Conservation (phyloP, 2,329 filamentous ascomycete species). For the Penicillium capsulatum region DNA sequence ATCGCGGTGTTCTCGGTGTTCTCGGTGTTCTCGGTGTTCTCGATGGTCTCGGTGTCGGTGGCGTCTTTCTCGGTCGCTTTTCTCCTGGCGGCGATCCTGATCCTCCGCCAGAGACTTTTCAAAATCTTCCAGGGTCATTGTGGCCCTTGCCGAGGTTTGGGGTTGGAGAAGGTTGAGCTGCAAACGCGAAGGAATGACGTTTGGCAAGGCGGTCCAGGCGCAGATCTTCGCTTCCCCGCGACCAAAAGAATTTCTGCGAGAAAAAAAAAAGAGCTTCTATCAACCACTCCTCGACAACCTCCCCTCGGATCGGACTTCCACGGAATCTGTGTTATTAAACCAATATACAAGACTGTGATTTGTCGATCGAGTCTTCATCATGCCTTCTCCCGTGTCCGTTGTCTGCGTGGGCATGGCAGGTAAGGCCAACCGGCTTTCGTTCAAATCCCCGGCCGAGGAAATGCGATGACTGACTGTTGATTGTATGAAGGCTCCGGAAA, state of each 20-base stretch:
- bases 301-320: not conserved
- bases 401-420: slow-evolving; percentile 98
- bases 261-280: slow-evolving; percentile 22
- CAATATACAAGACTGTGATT: no score
- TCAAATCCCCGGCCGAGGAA: not conserved
- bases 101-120: slow-evolving; percentile 70
- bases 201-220: slow-evolving; percentile 29
- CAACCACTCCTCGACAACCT: slow-evolving; percentile 1
- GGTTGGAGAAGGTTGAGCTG: slow-evolving; percentile 2
- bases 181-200: slow-evolving; percentile 32
- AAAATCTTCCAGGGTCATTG: slow-evolving; percentile 66
- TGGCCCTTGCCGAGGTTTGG: slow-evolving; percentile 9
- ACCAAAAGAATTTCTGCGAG: slow-evolving; percentile 26
- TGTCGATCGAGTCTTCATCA: no score
- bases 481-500: slow-evolving; percentile 72
- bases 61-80: slow-evolving; percentile 35
- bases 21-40: no score
- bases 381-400: slow-evolving; percentile 62
- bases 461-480: slow-evolving; percentile 2
- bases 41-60: slow-evolving; percentile 31
- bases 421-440: slow-evolving; percentile 35
- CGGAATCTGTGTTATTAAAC: not conserved
- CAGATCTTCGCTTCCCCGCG: slow-evolving; percentile 29
- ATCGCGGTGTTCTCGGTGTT: slow-evolving; percentile 37
- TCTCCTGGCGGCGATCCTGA: slow-evolving; percentile 36